phyloP scores from a whole-genome alignment of 2,329 filamentous ascomycete genomes.

The Monosporascus sp. region DNA sequence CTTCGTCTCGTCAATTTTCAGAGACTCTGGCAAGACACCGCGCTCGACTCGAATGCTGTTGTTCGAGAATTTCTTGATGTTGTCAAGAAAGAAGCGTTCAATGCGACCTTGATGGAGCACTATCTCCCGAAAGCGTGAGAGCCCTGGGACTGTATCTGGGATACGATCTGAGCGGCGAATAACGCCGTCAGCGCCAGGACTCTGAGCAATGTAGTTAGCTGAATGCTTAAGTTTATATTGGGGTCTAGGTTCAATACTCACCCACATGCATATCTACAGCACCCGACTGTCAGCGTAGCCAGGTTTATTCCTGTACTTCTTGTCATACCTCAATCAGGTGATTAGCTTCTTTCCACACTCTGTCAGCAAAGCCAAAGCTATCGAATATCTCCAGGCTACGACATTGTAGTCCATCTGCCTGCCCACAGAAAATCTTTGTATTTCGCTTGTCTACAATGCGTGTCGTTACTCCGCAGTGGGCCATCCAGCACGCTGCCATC shows the following conservation, averaged over 20 bases:
- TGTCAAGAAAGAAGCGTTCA: constrained; percentile 61
- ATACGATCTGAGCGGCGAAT: constrained; percentile 56
- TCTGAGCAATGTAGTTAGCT: constrained; percentile 39
- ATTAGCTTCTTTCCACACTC: constrained; percentile 61
- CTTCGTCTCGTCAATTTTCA: constrained; percentile 47
- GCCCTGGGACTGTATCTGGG: constrained; percentile 55
- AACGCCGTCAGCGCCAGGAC: constrained; percentile 53
- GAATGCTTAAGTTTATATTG: not conserved
- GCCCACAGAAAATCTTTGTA: constrained; percentile 33
- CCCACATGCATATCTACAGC: constrained; percentile 24
- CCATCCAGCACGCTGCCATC: constrained; percentile 39
- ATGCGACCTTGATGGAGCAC: constrained; percentile 68
- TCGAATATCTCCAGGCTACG: constrained; percentile 69
- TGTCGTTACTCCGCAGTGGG: constrained; percentile 33
- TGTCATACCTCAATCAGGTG: constrained; percentile 57
- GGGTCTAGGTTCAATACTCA: constrained; percentile 8
- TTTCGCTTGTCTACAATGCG: constrained; percentile 40
- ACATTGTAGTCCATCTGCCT: constrained; percentile 49
- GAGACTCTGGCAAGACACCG: constrained; percentile 49
- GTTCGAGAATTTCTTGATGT: constrained; percentile 48
- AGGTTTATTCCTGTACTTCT: constrained; percentile 1
- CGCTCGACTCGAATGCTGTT: constrained; percentile 49
- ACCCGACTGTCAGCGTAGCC: not conserved
- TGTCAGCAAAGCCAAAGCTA: constrained; percentile 60
- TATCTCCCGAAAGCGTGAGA: constrained; percentile 59